Percentiles rank a stretch among this genome's conserved stretches.
Evolutionary conservation across 768 basidiomycete genomes (phyloP).

Genomic region (Termitomyces sp.): DNA sequence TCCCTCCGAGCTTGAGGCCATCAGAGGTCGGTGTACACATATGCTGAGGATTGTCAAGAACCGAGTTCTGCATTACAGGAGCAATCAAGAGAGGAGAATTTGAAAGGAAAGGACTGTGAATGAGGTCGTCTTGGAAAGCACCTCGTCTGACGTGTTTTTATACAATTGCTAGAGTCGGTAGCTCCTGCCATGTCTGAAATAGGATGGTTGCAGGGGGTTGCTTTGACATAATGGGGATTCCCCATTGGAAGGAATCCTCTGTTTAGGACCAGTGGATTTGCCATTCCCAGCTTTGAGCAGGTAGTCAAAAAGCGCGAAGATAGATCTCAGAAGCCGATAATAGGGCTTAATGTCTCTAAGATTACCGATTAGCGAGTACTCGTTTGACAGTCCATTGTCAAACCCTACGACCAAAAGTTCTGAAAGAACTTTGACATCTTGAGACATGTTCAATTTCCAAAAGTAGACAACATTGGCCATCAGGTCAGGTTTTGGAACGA

Average conservation of each 20-base stretch:
- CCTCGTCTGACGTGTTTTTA: constrained; percentile 19
- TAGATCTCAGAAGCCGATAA: constrained; percentile 24
- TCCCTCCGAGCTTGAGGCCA: constrained; percentile 1
- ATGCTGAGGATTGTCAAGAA: background rate
- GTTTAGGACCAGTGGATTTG: constrained; percentile 14
- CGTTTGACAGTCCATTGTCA: constrained; percentile 19
- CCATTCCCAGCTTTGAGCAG: constrained; percentile 13
- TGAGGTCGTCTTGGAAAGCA: constrained; percentile 3
- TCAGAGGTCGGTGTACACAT: background rate
- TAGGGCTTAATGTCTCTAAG: constrained; percentile 14
- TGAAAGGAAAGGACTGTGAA: background rate
- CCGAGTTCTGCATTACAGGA: constrained; percentile 3
- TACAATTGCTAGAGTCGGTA: constrained; percentile 17
- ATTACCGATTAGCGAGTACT: constrained; percentile 29
- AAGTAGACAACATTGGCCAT: constrained; percentile 10
- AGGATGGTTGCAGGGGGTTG: constrained; percentile 17
- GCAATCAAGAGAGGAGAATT: background rate
- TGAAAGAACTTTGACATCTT: constrained; percentile 24
- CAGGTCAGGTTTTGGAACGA: constrained; percentile 14
- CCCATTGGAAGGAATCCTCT: constrained; percentile 22
- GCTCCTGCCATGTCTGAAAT: constrained; percentile 13
- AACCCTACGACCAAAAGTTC: constrained; percentile 13
- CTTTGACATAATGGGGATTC: constrained; percentile 19
- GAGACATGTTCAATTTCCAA: constrained; percentile 20
- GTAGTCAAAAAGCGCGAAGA: constrained; percentile 10